A percentile compares a stretch with the other conserved stretches of the same genome.
phyloP scores from a whole-genome alignment of 2,329 filamentous ascomycete genomes.

The Monosporascus sp. region DNA sequence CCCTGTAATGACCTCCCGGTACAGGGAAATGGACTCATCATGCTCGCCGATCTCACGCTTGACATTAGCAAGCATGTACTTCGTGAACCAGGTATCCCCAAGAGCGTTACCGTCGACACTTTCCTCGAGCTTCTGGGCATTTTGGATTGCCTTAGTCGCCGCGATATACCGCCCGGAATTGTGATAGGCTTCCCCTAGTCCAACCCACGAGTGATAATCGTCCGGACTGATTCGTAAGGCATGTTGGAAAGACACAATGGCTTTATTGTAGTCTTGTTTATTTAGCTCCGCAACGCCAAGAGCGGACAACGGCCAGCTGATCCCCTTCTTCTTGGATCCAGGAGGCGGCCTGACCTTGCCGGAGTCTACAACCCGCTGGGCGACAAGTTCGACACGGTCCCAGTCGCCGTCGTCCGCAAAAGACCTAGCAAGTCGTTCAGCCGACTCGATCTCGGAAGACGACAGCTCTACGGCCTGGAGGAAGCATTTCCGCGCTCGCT shows the following conservation, averaged over 20 bases:
- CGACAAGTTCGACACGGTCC: constrained; percentile 92
- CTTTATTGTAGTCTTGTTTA: constrained; percentile 83
- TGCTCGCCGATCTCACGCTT: constrained; percentile 88
- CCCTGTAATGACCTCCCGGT: constrained; percentile 64
- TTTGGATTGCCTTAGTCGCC: constrained; percentile 84
- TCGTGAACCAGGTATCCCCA: constrained; percentile 86
- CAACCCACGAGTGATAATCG: constrained; percentile 95
- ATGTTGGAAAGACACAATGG: constrained; percentile 86
- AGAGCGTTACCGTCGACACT: constrained; percentile 46
- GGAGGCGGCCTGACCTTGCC: constrained; percentile 86
- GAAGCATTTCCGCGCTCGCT: constrained; percentile 84
- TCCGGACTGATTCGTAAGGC: constrained; percentile 77
- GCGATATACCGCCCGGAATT: constrained; percentile 90
- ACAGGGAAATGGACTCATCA: constrained; percentile 73
- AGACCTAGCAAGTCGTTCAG: constrained; percentile 75
- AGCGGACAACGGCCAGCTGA: constrained; percentile 94
- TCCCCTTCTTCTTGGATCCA: constrained; percentile 85
- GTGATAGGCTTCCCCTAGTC: constrained; percentile 94
- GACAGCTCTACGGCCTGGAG: constrained; percentile 95
- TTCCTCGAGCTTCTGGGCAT: constrained; percentile 72
- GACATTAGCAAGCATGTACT: constrained; percentile 94
- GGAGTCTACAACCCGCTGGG: constrained; percentile 88
- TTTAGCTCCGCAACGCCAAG: constrained; percentile 92
- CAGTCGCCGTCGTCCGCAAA: constrained; percentile 92
- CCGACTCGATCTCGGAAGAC: constrained; percentile 76